Base-by-base conservation (phyloP, 305 asterid species). In the Fraxinus velutina region DNA sequence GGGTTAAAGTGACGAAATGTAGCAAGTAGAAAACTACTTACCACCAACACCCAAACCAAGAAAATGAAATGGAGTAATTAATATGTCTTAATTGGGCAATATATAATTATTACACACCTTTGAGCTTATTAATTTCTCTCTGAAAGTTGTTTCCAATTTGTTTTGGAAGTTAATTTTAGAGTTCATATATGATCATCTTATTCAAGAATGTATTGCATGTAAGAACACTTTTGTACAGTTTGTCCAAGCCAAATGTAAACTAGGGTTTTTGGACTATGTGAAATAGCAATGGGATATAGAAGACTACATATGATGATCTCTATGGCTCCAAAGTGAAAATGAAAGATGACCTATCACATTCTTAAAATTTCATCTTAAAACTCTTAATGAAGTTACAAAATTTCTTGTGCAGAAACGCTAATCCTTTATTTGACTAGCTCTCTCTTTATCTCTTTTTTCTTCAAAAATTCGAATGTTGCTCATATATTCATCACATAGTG, bases 1-100 rank as follows among this genome's bases (percentile, higher is more conserved):
- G 89, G 90, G 91, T 88, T 88, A 66, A 86, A 85, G 90, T 82
- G 83, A 89, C 79, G 66, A 55, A 17, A 55, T 6, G 27, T 55
- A 55, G 27, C 22, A 55, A 55, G 66, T 55, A 55, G 66, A 55
- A 17, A 55, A 55, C 66, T 17, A 55, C 66, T 55, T 17, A 55
- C 27, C 66, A 55, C 66, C 66, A 55, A 17, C 60, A 50, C 21
- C 21, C 27, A 55, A 55, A 55, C 66, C 66, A 55, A 55, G 66
- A 55, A 55, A 55, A 55, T 55, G 66, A 17, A 17, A 5, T 55
- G 66, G 66, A 55, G 27, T 55, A 0, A 27, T 27, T 27, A 3
- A 50, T 15, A 15, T 50, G 60, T n/a, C 21, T 4, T 50, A 17
- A 17, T 55, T 17, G 27, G 27, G 24, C 24, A n/a, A 15, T 15